Conservation (phyloP, 306 rosid species). For the Macrotyloma uniflorum region DNA sequence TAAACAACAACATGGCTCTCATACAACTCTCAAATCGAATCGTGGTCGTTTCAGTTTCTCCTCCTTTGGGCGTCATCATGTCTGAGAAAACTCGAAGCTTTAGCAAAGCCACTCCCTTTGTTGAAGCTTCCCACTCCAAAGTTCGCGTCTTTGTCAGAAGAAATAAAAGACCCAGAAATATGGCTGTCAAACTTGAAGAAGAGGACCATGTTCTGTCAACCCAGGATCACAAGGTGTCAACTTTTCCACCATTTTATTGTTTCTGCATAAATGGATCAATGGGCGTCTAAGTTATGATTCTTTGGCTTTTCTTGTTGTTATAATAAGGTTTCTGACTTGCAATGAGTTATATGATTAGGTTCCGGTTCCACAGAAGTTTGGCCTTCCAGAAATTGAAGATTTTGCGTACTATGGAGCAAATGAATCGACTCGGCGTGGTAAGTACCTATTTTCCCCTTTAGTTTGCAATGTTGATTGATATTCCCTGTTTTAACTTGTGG, state of each 20-base stretch:
- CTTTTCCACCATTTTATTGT: background rate
- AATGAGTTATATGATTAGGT: background rate
- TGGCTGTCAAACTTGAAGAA: slow-evolving; percentile 34
- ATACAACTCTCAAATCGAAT: slow-evolving; percentile 20
- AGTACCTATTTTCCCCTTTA: slow-evolving; percentile 12
- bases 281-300: background rate
- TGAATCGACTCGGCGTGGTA: slow-evolving; percentile 49
- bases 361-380: slow-evolving; percentile 37
- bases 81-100: slow-evolving; percentile 33
- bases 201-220: slow-evolving; percentile 36
- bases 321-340: background rate
- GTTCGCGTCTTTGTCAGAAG: slow-evolving; percentile 66
- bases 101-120: slow-evolving; percentile 17
- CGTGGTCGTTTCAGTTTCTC: background rate
- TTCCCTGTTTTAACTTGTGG: slow-evolving; percentile 4
- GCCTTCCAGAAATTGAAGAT: slow-evolving; percentile 76
- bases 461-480: background rate
- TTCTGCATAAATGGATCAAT: background rate
- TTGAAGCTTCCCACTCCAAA: slow-evolving; percentile 40
- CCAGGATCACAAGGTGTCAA: slow-evolving; percentile 48
- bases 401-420: slow-evolving; percentile 61
- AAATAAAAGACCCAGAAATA: slow-evolving; percentile 61
- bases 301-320: background rate
- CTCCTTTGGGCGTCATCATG: slow-evolving; percentile 20
- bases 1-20: background rate